Percentiles rank a stretch among this genome's conserved stretches.
Evolutionary conservation across 768 basidiomycete species (phyloP).

Genomic region (Polyporus arcularius): DNA sequence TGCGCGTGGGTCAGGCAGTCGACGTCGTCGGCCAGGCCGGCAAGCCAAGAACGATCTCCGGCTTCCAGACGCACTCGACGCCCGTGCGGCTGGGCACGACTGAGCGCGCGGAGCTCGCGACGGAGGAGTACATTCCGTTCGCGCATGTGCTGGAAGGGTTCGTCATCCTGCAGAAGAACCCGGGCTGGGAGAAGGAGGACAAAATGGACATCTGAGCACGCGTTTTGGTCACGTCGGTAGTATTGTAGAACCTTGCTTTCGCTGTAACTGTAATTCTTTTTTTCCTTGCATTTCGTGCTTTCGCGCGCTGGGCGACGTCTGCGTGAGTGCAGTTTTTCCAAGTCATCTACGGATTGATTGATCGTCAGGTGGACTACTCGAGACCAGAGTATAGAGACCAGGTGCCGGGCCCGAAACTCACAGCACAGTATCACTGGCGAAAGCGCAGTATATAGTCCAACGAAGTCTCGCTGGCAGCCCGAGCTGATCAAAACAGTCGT

Average conservation of each 20-base stretch:
- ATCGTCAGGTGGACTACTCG: too few relatives aligned
- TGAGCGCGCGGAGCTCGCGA: conserved; percentile 93
- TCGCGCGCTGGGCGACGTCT: too few relatives aligned
- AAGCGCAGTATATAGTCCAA: too few relatives aligned
- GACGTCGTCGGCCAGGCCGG: conserved; percentile 98
- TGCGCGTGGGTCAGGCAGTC: conserved; percentile 94
- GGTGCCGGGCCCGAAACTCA: too few relatives aligned
- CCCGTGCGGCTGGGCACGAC: conserved; percentile 94
- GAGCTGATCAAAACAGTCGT: too few relatives aligned
- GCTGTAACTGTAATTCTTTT: conserved; percentile 18
- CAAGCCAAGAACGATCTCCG: conserved; percentile 93
- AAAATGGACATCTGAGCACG: conserved; percentile 58
- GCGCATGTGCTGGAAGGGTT: conserved; percentile 90
- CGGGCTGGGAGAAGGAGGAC: conserved; percentile 85
- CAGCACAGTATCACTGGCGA: too few relatives aligned
- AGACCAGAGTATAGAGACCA: too few relatives aligned
- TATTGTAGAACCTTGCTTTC: conserved; percentile 20
- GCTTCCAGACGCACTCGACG: conserved; percentile 98
- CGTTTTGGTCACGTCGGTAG: neutral
- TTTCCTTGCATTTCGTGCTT: neutral
- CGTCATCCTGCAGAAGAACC: conserved; percentile 90
- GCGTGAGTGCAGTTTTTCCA: too few relatives aligned
- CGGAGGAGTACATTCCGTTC: conserved; percentile 95
- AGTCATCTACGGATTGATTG: too few relatives aligned
- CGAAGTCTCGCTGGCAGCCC: too few relatives aligned